phyloP scores from a whole-genome alignment of 805 yeast species.

The Starmerella khaoyaiensis region DNA sequence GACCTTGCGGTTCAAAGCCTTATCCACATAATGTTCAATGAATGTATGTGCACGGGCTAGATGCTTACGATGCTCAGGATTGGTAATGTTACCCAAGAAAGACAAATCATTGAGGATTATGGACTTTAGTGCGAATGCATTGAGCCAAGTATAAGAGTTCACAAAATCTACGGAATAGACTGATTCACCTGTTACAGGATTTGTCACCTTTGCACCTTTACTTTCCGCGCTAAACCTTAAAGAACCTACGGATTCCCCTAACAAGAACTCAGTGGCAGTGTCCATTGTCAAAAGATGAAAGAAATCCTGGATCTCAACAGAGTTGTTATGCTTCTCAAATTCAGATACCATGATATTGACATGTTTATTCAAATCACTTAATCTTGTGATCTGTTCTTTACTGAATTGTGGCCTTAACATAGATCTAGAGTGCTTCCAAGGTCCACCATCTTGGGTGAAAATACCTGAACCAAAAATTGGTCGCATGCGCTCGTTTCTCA shows the following conservation, averaged over 20 bases:
- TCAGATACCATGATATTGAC: constrained; percentile 18
- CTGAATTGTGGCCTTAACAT: constrained; percentile 30
- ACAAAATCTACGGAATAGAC: constrained; percentile 22
- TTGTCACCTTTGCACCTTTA: constrained; percentile 3
- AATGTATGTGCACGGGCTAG: constrained; percentile 26
- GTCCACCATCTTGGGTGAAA: constrained; percentile 28
- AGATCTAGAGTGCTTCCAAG: constrained; percentile 30
- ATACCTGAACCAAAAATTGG: constrained; percentile 29
- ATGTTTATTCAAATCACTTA: constrained; percentile 24
- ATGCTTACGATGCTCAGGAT: constrained; percentile 26
- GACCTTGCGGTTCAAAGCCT: constrained; percentile 25
- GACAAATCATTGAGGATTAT: constrained; percentile 12
- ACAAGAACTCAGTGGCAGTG: constrained; percentile 25
- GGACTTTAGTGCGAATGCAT: constrained; percentile 8
- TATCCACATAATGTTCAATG: constrained; percentile 32
- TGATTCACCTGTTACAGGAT: constrained; percentile 11
- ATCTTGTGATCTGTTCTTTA: constrained; percentile 26
- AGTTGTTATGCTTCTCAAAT: constrained; percentile 2
- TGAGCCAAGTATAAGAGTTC: constrained; percentile 15
- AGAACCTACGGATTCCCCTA: constrained; percentile 20
- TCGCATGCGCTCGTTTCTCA: constrained; percentile 21
- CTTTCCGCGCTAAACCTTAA: constrained; percentile 8
- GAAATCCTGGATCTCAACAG: constrained; percentile 17
- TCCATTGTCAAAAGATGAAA: constrained; percentile 23
- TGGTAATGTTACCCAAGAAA: constrained; percentile 8